Conservation (phyloP, 352 stramenopile genomes). For the Thalassiosira livingstoniorum region DNA sequence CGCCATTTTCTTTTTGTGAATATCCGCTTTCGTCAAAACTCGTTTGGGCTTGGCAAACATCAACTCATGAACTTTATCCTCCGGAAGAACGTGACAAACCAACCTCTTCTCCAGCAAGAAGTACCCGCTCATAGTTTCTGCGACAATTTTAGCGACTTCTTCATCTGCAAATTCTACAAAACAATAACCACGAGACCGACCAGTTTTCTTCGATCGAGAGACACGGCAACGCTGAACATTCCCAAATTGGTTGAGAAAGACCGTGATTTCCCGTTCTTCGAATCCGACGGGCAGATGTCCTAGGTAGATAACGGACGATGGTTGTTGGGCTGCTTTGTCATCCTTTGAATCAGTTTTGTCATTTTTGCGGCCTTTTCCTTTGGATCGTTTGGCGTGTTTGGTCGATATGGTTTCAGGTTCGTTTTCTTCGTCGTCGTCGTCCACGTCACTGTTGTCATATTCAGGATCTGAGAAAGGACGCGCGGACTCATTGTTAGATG, state of each 20-base stretch:
- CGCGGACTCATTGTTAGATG: no score
- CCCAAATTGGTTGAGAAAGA: conserved; percentile 97
- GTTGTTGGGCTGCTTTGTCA: no score
- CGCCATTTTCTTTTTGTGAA: conserved; percentile 41
- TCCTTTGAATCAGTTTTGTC: conserved; percentile 45
- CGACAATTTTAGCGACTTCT: conserved; percentile 93
- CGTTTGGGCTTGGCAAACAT: conserved; percentile 71
- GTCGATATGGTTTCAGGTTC: conserved; percentile 47
- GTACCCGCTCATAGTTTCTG: conserved; percentile 95
- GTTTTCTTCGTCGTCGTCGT: conserved; percentile 40
- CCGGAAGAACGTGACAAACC: conserved; percentile 91
- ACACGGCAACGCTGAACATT: conserved; percentile 91
- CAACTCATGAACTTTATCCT: conserved; percentile 85
- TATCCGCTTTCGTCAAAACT: conserved; percentile 62
- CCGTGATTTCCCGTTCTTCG: conserved; percentile 95
- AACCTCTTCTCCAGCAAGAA: conserved; percentile 92
- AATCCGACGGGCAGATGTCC: conserved; percentile 95
- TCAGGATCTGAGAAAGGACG: conserved; percentile 32
- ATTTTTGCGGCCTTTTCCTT: conserved; percentile 74
- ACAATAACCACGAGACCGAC: conserved; percentile 93
- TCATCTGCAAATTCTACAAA: conserved; percentile 95
- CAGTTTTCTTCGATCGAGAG: conserved; percentile 94
- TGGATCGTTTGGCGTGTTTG: conserved; percentile 52
- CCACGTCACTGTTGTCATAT: conserved; percentile 40
- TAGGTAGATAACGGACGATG: conserved; percentile 94